phyloP scores from a whole-genome alignment of 768 basidiomycete species.

The Phylloporus rhodoxanthus region DNA sequence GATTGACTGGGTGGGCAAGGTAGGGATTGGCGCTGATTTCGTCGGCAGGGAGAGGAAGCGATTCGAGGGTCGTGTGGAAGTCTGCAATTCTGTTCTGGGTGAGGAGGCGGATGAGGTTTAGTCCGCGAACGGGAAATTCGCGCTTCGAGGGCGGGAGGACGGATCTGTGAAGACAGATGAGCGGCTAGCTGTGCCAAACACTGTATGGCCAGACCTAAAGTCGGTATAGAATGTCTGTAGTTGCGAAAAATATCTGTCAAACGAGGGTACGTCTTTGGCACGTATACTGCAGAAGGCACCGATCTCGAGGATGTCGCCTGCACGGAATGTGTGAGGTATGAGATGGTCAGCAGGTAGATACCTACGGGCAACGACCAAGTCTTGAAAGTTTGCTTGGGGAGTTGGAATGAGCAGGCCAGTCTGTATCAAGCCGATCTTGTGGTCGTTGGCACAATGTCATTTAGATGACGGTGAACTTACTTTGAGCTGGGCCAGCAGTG shows the following conservation, averaged over 20 bases:
- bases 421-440: constrained; percentile 71
- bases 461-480: constrained; percentile 31
- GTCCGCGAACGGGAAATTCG: constrained; percentile 83
- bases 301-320: constrained; percentile 93
- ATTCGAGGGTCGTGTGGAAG: constrained; percentile 95
- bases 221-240: constrained; percentile 87
- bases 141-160: constrained; percentile 77
- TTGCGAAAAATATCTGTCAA: constrained; percentile 93
- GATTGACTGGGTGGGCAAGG: constrained; percentile 81
- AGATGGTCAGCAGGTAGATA: constrained; percentile 4
- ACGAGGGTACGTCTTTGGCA: constrained; percentile 81
- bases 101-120: constrained; percentile 91
- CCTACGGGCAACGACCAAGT: constrained; percentile 72
- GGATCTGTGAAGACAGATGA: constrained; percentile 38
- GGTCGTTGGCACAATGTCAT: not conserved
- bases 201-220: constrained; percentile 48
- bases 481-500: constrained; percentile 69
- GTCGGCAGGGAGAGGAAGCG: constrained; percentile 67
- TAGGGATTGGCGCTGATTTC: constrained; percentile 63
- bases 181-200: constrained; percentile 6
- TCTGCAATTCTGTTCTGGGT: constrained; percentile 95
- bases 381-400: constrained; percentile 53
- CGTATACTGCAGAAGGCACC: constrained; percentile 93
- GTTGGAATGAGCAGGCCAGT: constrained; percentile 73
- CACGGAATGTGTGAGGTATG: not conserved